Conservation (phyloP, 345 rosid species). For the Barbarea vulgaris region DNA sequence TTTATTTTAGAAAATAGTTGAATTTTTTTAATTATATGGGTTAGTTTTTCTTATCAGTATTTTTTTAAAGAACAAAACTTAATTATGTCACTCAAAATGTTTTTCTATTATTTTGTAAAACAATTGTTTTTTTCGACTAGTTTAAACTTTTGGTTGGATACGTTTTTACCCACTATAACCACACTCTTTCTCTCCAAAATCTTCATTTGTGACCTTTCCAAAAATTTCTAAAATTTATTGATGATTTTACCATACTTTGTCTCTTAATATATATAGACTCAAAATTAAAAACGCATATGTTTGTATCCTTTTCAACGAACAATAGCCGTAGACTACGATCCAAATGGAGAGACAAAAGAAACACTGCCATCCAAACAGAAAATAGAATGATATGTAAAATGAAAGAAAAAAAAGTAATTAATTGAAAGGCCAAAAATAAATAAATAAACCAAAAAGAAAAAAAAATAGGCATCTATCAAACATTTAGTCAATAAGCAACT, state of each 20-base stretch:
- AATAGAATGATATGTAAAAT: neutral
- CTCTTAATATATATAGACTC: neutral
- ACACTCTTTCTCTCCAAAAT: neutral
- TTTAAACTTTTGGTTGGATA: too few species aligned
- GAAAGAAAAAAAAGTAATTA: neutral
- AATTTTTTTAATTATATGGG: too few species aligned
- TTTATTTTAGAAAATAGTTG: too few species aligned
- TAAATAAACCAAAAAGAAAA: neutral
- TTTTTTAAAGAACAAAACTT: too few species aligned
- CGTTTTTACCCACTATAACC: too few species aligned
- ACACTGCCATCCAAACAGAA: slow-evolving; percentile 27
- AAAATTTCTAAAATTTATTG: neutral
- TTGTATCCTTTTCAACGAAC: slow-evolving; percentile 25
- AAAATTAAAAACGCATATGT: neutral
- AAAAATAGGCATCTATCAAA: slow-evolving; percentile 2
- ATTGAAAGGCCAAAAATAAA: neutral
- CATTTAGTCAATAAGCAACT: slow-evolving; percentile 29
- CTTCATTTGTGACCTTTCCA: neutral
- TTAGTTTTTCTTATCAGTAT: too few species aligned
- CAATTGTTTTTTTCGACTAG: too few species aligned
- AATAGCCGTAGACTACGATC: slow-evolving; percentile 27
- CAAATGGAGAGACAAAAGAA: slow-evolving; percentile 24
- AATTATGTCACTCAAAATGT: too few species aligned
- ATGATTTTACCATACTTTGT: neutral
- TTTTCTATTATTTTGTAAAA: too few species aligned